Base-by-base conservation (phyloP, 139 green algal species). In the Haematococcus sp. region DNA sequence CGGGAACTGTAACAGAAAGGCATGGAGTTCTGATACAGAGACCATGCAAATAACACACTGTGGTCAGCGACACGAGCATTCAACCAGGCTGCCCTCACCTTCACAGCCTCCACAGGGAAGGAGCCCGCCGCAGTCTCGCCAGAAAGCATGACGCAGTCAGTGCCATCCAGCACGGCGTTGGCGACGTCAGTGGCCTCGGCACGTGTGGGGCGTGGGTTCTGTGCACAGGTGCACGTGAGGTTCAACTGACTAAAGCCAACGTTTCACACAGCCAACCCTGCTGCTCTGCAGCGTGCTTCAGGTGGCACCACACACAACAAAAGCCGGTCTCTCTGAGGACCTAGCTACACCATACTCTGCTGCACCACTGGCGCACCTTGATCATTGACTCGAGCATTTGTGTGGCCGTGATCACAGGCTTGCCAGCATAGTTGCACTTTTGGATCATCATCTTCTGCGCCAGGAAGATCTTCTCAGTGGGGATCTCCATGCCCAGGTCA, bases 361-460 rank as follows among this genome's bases (percentile, higher is more conserved):
- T 19, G 40, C 40, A 49, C 40, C 7, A 49, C 40, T n/a, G 23
- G 22, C 66, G 4, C 66, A 72, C 66, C 82, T 98, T 98, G 79
- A 90, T 87, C 93, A 97, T 97, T 52, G 80, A 91, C 86, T 97
- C 93, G 11, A 97, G 79, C 93, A 97, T 97, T 80, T 69, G 63
- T 59, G 69, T 82, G 40, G 95, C 95, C 28, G 96, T 98, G 83
- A 99, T 94, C 49, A 98, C 95, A 2, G 95, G 95, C 85, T 98
- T 99, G 68, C 94, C 91, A 58, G 79, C 76, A 35, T 91, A 87
- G 88, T 97, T 97, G 86, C 92, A 97, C 75, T 96, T 95, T 61
- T 96, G 91, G 80, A 97, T 97, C 92, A 97, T 97, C 82, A 97
- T 92, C 87, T 98, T 98, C 83, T 98, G 93, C 16, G 95, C 98